These are phyloP conservation scores for Russula emetica DNA, from an alignment of 768 basidiomycete genomes.

Conservation along the genomic window DNA sequence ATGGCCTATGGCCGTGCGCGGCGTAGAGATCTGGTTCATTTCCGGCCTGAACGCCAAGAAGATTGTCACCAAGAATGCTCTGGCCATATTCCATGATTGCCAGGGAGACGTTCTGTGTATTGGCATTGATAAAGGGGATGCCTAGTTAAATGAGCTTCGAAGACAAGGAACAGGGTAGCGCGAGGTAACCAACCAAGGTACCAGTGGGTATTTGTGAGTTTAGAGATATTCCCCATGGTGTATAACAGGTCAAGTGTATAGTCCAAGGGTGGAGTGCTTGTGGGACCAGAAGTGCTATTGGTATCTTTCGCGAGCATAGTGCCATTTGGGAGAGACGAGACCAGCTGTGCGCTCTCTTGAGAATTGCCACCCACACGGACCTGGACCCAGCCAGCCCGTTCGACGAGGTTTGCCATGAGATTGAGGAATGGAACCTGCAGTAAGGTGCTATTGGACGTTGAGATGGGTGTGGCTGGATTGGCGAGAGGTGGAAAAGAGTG, in stretches of 20 bases:
- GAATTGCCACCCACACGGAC: constrained; percentile 78
- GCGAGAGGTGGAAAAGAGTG: background rate
- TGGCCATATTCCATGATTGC: constrained; percentile 55
- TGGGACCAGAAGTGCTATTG: constrained; percentile 42
- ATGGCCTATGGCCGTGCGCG: constrained; percentile 18
- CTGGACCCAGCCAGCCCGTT: constrained; percentile 56
- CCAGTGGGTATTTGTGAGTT: constrained; percentile 58
- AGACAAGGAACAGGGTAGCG: background rate
- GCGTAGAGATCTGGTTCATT: constrained; percentile 80
- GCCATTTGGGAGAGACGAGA: constrained; percentile 46
- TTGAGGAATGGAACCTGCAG: constrained; percentile 68
- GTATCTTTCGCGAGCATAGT: constrained; percentile 52
- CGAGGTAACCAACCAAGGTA: constrained; percentile 43
- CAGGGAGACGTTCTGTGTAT: constrained; percentile 49
- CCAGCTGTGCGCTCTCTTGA: constrained; percentile 59
- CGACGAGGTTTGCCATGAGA: constrained; percentile 62
- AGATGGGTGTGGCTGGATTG: background rate
- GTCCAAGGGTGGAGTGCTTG: constrained; percentile 62
- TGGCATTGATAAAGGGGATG: constrained; percentile 64
- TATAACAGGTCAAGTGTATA: constrained; percentile 65
- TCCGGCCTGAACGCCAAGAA: constrained; percentile 64
- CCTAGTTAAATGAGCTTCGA: constrained; percentile 31
- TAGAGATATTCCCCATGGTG: constrained; percentile 56
- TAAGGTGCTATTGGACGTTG: constrained; percentile 38
- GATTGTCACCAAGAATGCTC: constrained; percentile 54